Base-by-base conservation (phyloP, 768 basidiomycete genomes). In the Hemileccinum impolitum region DNA sequence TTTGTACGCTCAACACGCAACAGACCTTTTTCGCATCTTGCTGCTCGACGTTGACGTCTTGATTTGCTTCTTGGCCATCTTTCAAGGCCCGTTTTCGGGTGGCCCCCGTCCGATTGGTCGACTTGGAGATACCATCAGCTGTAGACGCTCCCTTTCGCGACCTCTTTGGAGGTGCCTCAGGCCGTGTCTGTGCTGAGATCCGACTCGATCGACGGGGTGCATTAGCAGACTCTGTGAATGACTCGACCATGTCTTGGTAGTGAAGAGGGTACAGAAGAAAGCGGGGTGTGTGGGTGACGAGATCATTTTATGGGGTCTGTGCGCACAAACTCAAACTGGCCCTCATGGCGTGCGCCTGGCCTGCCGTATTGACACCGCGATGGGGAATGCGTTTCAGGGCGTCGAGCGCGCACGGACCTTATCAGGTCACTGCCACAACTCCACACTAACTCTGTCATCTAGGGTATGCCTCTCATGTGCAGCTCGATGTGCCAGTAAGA, bases 131-230 rank as follows among this genome's bases (percentile, higher is more conserved):
- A 12, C 30, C 61, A 13, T 58, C 58, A 19, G 53, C 48, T 14
- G 61, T 39, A 26, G 59, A 42, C 6, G 50, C 10, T 11, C 39
- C 55, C 12, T 59, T 65, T 31, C 59, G 62, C 2, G 35, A 2
- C 43, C 45, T 49, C 40, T 43, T 58, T 19, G 36, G 0, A n/a
- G 54, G 47, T 15, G 45, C 57, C 15, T 71, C 66, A n/a, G 66
- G 63, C 47, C 70, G 72, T 31, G 76, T 74, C 50, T 76, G 74
- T 6, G 76, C 64, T 4, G 80, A 77, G 48, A 84, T 75, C 44
- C 84, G 69, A 14, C 74, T 72, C 4, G 84, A 86, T 48, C 84
- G 73, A 51, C 82, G 72, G 9, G 78, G 75, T 13, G 54, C n/a
- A 3, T 41, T 17, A 28, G 76, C 71, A 14, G 17, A n/a, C 3